Base-by-base conservation (phyloP, 2,329 filamentous ascomycete species). In the Aspergillus sp. region DNA sequence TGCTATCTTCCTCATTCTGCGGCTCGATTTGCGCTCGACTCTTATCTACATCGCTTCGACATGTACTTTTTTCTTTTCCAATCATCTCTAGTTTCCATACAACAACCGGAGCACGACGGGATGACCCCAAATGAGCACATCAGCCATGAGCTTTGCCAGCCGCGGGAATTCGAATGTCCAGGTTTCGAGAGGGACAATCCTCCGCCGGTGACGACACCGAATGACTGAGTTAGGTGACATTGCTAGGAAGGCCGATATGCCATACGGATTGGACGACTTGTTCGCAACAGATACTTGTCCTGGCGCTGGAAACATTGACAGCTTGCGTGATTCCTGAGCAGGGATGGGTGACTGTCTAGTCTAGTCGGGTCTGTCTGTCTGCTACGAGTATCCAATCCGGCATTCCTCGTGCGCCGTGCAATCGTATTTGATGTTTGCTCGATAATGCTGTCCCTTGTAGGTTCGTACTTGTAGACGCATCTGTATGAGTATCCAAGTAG, bases 21-120 rank as follows among this genome's bases (percentile, higher is more conserved):
- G 45, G 32, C 62, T 59, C 56, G 36, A n/a, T 47, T 57, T 59
- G 22, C 24, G 26, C 26, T 7, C 26, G 26, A 20, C 29, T 16
- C 52, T 74, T 63, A 73, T 70, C 68, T 76, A 67, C 72, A 65
- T 65, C 70, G 67, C 73, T 74, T 78, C 79, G 49, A 57, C 55
- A 57, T 36, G 76, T 73, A 74, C 74, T 76, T 60, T 62, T 59
- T 60, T 42, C 66, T 50, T 60, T 55, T 56, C 59, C 53, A 56
- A 57, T 55, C 54, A 56, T 62, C n/a, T 46, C 18, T 49, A 36
- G 49, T 58, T 56, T 59, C 32, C 51, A 57, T 64, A 64, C 56
- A 47, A 57, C 52, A 51, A 49, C 20, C 47, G 32, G 51, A 52
- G 39, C 58, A 55, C 54, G 50, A 55, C 56, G 52, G 45, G 61